Evolutionary conservation across 2,329 filamentous ascomycete species (phyloP).

Genomic region (Epichloe coenophiala): DNA sequence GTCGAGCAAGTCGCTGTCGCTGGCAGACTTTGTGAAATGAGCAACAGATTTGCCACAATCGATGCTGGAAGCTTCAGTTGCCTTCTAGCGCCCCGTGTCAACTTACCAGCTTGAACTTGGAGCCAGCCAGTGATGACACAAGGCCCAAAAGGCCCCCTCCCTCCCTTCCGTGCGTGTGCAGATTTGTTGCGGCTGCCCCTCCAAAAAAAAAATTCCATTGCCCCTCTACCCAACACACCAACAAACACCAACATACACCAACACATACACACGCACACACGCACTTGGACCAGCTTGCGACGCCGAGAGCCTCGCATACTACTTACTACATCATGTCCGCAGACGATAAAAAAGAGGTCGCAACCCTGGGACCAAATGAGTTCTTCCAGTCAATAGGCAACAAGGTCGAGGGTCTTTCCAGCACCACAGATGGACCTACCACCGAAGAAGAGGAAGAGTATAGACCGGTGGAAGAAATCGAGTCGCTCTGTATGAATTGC

Average conservation of each 20-base stretch:
- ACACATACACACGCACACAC: not conserved
- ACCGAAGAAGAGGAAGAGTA: constrained; percentile 34
- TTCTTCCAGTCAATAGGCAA: constrained; percentile 51
- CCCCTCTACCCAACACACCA: not conserved
- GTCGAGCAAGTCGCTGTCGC: constrained; percentile 30
- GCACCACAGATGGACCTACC: constrained; percentile 21
- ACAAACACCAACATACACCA: too few relatives aligned
- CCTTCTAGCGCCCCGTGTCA: not conserved
- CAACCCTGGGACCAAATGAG: constrained; percentile 29
- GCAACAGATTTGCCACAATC: too few relatives aligned
- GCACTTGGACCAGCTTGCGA: not conserved
- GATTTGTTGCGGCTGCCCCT: not conserved
- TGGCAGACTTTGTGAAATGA: constrained; percentile 37
- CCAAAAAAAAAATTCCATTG: not conserved
- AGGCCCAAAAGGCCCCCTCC: too few relatives aligned
- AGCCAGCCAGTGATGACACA: too few relatives aligned
- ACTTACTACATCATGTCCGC: constrained; percentile 25
- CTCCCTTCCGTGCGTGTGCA: too few relatives aligned
- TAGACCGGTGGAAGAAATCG: constrained; percentile 51
- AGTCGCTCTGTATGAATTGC: constrained; percentile 81
- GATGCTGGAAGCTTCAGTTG: not conserved
- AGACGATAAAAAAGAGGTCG: constrained; percentile 23
- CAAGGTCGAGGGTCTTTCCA: constrained; percentile 41
- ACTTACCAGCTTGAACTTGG: too few relatives aligned
- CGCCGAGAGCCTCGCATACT: not conserved